Evolutionary conservation across 371 early-diverging fungal species (phyloP).

Genomic region (Choanephora cucurbitarum): DNA sequence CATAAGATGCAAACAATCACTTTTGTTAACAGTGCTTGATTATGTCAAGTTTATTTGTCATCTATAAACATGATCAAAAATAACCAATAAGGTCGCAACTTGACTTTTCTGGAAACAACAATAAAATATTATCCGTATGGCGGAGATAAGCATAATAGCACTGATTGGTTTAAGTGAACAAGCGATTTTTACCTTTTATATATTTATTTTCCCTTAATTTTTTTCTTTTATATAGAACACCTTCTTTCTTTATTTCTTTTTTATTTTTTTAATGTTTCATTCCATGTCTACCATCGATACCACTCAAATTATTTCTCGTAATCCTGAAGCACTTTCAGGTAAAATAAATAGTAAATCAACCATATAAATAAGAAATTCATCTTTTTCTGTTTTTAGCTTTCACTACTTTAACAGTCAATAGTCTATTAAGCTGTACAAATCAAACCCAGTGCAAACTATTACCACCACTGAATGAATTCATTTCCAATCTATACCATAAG

Average conservation of each 20-base stretch:
- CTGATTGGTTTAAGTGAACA: conserved; percentile 17
- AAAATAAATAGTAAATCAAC: not conserved
- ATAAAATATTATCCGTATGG: not conserved
- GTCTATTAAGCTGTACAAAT: conserved; percentile 16
- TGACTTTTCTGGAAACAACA: not conserved
- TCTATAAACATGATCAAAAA: too few relatives aligned
- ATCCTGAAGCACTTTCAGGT: conserved; percentile 23
- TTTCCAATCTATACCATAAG: conserved; percentile 8
- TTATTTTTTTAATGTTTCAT: not conserved
- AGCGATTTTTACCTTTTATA: conserved; percentile 19
- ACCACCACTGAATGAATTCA: conserved; percentile 21
- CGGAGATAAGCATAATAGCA: conserved; percentile 3
- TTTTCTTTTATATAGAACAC: too few relatives aligned
- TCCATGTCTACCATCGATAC: conserved; percentile 11
- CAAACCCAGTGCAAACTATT: conserved; percentile 9
- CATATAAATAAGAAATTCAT: too few relatives aligned
- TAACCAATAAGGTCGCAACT: too few relatives aligned
- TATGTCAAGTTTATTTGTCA: too few relatives aligned
- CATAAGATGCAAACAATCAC: too few relatives aligned
- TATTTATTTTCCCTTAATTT: not conserved
- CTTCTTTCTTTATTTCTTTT: not conserved
- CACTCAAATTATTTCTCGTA: conserved; percentile 19
- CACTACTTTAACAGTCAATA: conserved; percentile 16
- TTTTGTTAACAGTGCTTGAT: too few relatives aligned
- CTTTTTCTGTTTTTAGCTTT: conserved; percentile 20